These are phyloP conservation scores for Penicillium decumbens DNA, from an alignment of 2,329 filamentous ascomycete genomes.

Conservation along the genomic window DNA sequence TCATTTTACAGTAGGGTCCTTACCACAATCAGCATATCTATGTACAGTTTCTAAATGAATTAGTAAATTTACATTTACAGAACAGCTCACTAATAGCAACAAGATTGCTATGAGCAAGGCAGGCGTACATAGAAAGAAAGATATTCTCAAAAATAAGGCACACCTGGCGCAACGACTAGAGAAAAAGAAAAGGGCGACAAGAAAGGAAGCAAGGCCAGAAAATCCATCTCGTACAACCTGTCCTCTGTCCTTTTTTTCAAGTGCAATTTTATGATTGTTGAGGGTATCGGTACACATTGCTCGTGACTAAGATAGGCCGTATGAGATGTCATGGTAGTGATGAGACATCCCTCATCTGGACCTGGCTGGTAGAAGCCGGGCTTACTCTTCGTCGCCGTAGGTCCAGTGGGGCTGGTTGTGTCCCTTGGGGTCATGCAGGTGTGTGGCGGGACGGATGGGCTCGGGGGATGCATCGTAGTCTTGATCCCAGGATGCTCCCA, in stretches of 20 bases:
- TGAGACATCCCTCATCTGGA: not conserved
- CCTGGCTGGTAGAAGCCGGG: not conserved
- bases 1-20: too few species aligned
- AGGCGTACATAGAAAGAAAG: not conserved
- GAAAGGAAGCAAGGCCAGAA: not conserved
- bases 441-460: conserved; percentile 25
- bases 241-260: not conserved
- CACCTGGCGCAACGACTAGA: not conserved
- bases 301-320: conserved; percentile 17
- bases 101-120: not conserved
- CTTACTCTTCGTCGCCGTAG: conserved; percentile 39
- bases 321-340: not conserved
- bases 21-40: too few species aligned
- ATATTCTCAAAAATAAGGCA: not conserved
- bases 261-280: conserved; percentile 1
- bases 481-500: conserved; percentile 57
- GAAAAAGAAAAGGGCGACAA: not conserved
- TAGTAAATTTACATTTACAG: not conserved
- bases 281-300: conserved; percentile 26
- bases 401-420: conserved; percentile 41
- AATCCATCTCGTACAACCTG: not conserved
- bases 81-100: not conserved
- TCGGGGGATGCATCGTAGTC: conserved; percentile 38
- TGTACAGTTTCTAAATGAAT: not conserved
- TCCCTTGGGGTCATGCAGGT: conserved; percentile 23